Base-by-base conservation (phyloP, 352 stramenopile species). In the Achlya hypogyna region DNA sequence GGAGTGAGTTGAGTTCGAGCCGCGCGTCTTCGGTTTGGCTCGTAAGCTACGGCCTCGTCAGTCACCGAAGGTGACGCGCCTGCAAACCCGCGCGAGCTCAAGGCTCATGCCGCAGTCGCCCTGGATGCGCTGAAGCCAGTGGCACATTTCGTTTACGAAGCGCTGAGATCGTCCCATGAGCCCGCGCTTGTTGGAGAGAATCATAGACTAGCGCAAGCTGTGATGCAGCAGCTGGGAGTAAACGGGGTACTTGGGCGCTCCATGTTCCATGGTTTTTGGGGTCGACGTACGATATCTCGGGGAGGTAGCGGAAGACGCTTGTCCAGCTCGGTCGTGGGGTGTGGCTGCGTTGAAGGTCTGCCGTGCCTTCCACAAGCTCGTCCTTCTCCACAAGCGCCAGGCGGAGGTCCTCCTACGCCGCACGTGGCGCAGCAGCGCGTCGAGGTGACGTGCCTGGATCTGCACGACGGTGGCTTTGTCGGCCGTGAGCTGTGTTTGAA, bases 51-150 rank as follows among this genome's bases (percentile, higher is more conserved):
- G 52, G 5, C 16, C 53, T 6, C 27, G 34, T 16, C 40, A 52
- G 4, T 6, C 18, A 12, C 5, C 47, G 10, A 32, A 23, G 47
- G 45, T 12, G 63, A 35, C 20, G 1, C 34, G 22, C 51, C 63
- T 51, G 38, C 71, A 5, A 70, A 92, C 83, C n/a, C 79, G 75
- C 70, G 77, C 88, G 1, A 92, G 70, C 43, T 90, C 77, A 1
- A 92, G 69, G 62, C 87, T 92, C 1, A 90, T 81, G 14, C 79
- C 81, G 43, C 81, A 90, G 63, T 90, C 81, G 53, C 89, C 89
- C 42, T 92, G 83, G 5, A 92, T 75, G 1, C 79, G 79, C 49
- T 90, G 81, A 28, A 92, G 87, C 81, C 83, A 92, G 56, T 88
- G 77, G 10, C 89, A 28, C 70, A 92, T 85, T 60, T 90, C 83